Conservation (phyloP, 495 filamentous ascomycete species). For the Penicillium antarcticum region DNA sequence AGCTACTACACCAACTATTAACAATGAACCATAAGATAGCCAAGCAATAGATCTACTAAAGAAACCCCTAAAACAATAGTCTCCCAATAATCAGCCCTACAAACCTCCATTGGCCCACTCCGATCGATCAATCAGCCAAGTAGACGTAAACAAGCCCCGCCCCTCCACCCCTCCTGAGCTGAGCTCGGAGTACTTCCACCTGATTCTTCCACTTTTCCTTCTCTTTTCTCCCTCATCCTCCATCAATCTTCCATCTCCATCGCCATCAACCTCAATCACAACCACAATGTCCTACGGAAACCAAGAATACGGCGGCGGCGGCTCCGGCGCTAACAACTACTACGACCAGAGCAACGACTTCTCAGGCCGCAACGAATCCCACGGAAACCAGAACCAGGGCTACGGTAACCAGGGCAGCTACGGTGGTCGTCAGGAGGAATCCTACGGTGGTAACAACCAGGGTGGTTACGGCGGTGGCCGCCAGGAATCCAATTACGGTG, state of each 20-base stretch:
- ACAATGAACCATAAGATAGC: too few relatives aligned
- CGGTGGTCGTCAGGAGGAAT: neutral
- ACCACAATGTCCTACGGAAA: constrained; percentile 17
- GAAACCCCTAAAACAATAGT: too few relatives aligned
- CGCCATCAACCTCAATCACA: neutral
- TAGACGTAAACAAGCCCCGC: constrained; percentile 2
- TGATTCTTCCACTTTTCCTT: neutral
- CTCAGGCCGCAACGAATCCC: constrained; percentile 6
- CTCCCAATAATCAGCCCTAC: neutral
- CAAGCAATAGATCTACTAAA: too few relatives aligned
- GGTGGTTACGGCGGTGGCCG: constrained; percentile 2
- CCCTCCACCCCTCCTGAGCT: constrained; percentile 4
- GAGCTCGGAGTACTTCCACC: constrained; percentile 5
- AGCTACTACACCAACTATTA: too few relatives aligned
- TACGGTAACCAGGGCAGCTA: neutral
- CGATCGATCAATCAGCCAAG: neutral
- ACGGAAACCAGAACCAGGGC: neutral
- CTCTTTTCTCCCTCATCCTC: neutral
- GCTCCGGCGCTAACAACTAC: constrained; percentile 7
- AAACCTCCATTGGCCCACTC: neutral
- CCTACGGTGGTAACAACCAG: constrained; percentile 7
- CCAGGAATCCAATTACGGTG: neutral
- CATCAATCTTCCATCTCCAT: neutral
- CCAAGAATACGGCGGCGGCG: constrained; percentile 9
- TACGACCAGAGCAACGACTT: constrained; percentile 15